Evolutionary conservation across 2,329 filamentous ascomycete species (phyloP), one percentile per base, ranked within the genome.

Genomic region (Tolypocladium ophioglossoides): DNA sequence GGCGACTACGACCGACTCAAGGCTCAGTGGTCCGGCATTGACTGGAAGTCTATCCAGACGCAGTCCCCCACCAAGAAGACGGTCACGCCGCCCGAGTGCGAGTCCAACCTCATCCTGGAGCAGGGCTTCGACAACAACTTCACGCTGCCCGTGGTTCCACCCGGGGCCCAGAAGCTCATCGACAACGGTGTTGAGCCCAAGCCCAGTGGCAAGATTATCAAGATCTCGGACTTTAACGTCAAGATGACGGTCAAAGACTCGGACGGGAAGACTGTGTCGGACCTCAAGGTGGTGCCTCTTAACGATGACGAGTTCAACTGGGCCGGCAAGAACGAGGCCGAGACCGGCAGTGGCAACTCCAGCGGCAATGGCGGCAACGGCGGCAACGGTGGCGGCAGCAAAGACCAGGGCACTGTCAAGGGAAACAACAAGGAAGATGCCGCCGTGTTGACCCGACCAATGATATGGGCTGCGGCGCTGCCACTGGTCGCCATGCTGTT

Each of bases 51-150:
- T 18, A 77, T 96, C 54, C 78, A 89, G 71, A 74, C 78, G 51
- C 72, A 79, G 60, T 83, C 86, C 68, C 74, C 81, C 16, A 72
- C 77, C 51, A 78, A 72, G 37, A 72, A 80, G 56, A 71, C 74
- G 39, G 70, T 69, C 35, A 65, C 68, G 47, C 59, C 87, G 3
- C 85, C 87, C 37, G 75, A 71, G 54, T 96, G 92, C 76, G 73
- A 73, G 58, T 56, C 76, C 35, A 78, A 74, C 56, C 75, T 95
- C 53, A 91, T 96, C 72, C 78, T 74, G 56, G 74, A 76, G 59
- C 72, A 78, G 56, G 79, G 78, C 57, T 95, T 96, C 76, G 80
- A 79, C 70, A 84, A 74, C 68, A 86, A 89, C 76, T 97, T 95
- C 74, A 85, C 84, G 48, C 74, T 96, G 55, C 91, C 87, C 50